A percentile compares a stretch with the other conserved stretches of the same genome.
phyloP scores from a whole-genome alignment of 208 protist species.

The Trypanosoma mega region DNA sequence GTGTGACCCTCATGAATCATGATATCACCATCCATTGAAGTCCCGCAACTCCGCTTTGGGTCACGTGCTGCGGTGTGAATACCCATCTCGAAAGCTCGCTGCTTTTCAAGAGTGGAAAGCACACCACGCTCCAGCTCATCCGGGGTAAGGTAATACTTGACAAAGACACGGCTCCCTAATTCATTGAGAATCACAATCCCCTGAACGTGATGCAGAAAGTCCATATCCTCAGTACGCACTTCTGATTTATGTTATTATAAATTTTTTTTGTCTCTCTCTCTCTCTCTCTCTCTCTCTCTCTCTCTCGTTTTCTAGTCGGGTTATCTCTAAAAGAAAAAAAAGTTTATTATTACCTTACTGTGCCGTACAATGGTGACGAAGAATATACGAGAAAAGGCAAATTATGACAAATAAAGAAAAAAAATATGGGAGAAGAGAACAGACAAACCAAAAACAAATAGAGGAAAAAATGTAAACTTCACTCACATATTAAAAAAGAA shows the following conservation, averaged over 20 bases:
- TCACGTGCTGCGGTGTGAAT: conserved; percentile 45
- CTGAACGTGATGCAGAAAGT: conserved; percentile 86
- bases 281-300: too few relatives aligned
- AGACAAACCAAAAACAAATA: too few relatives aligned
- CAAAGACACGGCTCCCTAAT: conserved; percentile 64
- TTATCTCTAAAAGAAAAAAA: too few relatives aligned
- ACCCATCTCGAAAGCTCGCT: conserved; percentile 57
- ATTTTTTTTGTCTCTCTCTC: neutral
- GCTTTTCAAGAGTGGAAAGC: conserved; percentile 57
- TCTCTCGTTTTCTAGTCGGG: too few relatives aligned
- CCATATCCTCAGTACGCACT: conserved; percentile 33
- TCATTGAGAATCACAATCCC: conserved; percentile 78
- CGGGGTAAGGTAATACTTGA: conserved; percentile 87
- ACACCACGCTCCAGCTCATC: conserved; percentile 51
- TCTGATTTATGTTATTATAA: neutral
- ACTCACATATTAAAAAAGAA: neutral
- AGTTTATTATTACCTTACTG: too few relatives aligned
- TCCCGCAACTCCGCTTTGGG: conserved; percentile 23
- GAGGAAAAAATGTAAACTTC: too few relatives aligned
- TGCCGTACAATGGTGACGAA: too few relatives aligned
- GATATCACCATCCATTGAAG: conserved; percentile 62
- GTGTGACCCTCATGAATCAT: conserved; percentile 72
- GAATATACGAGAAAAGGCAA: too few relatives aligned
- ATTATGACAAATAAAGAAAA: too few relatives aligned
- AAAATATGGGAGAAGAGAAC: too few relatives aligned